Base-by-base conservation (phyloP, 192 early-diverging fungal species). In the Geranomyces michiganensis region DNA sequence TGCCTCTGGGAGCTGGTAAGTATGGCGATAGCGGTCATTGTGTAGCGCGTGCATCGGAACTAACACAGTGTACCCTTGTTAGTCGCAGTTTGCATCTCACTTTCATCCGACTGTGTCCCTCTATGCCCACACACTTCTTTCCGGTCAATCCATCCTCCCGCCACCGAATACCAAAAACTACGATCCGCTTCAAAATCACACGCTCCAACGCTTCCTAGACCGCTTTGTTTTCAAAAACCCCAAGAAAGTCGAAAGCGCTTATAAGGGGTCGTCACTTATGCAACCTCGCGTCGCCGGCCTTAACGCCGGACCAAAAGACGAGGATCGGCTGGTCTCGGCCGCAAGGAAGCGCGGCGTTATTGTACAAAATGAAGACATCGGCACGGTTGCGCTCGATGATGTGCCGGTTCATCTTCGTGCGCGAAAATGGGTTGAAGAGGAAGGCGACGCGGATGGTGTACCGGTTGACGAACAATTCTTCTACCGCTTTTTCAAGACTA, bases 181-280 rank as follows among this genome's bases (percentile, higher is more conserved):
- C 72, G 85, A 87, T 65, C 85, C 95, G 63, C 84, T 98, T 61
- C 91, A 93, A 73, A 91, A 90, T 73, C 94, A 96, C 78, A 94
- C 94, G 14, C 80, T 97, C 47, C 81, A 90, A 56, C 93, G 95
- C 70, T 98, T 98, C 84, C 86, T 98, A 55, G 95, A 98, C 72
- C 85, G 92, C 45, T 97, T 98, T 85, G 92, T 97, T 27, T 96
- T 89, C 82, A 93, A 94, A 79, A 94, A 94, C 83, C 91, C 96
- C 47, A 96, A 96, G 81, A 90, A 90, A 67, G 82, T 79, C 26
- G 64, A 66, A 29, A 51, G 78, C 21, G 74, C 81, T 0, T 86
- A 89, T 51, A 85, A 89, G 45, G 90, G 88, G 19, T 70, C 79
- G 53, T 80, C 78, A n/a, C 85, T 86, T 67, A 88, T 88, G 84